Evolutionary conservation across 164 flowering plant species (phyloP).

Genomic region (Santalum album): DNA sequence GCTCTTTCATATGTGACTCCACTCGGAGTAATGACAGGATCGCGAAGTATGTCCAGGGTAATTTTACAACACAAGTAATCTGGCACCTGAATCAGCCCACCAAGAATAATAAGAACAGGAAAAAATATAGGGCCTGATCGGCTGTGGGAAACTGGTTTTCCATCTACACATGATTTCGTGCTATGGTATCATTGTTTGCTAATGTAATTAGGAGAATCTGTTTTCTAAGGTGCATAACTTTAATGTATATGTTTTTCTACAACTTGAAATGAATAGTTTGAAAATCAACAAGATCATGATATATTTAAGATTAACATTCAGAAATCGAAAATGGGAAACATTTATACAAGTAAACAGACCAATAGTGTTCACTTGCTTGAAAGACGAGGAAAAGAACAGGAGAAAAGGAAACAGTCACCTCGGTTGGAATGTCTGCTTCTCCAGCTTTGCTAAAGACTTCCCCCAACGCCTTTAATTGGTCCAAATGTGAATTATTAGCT

Average conservation of each 20-base stretch:
- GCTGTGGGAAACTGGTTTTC: too few species aligned
- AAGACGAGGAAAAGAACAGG: neutral
- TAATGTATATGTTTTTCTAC: too few species aligned
- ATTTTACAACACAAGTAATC: constrained; percentile 87
- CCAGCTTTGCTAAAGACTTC: constrained; percentile 57
- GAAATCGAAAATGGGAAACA: too few species aligned
- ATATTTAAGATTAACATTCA: too few species aligned
- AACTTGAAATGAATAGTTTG: too few species aligned
- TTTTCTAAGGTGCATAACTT: too few species aligned
- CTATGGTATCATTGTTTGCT: too few species aligned
- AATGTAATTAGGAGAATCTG: too few species aligned
- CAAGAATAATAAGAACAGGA: neutral
- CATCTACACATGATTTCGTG: too few species aligned
- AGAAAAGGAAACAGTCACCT: constrained; percentile 32
- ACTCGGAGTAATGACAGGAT: constrained; percentile 92
- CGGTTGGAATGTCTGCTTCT: constrained; percentile 63
- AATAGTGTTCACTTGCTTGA: constrained; percentile 3
- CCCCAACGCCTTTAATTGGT: constrained; percentile 36
- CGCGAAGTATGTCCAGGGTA: constrained; percentile 78
- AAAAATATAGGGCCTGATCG: too few species aligned
- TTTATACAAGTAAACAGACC: too few species aligned
- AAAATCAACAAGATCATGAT: too few species aligned
- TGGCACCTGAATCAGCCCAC: constrained; percentile 60
- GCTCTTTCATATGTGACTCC: constrained; percentile 88
- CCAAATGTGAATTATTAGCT: constrained; percentile 14